These are phyloP conservation scores for Silene latifolia DNA, from an alignment of 148 eudicot species.

Conservation along the genomic window DNA sequence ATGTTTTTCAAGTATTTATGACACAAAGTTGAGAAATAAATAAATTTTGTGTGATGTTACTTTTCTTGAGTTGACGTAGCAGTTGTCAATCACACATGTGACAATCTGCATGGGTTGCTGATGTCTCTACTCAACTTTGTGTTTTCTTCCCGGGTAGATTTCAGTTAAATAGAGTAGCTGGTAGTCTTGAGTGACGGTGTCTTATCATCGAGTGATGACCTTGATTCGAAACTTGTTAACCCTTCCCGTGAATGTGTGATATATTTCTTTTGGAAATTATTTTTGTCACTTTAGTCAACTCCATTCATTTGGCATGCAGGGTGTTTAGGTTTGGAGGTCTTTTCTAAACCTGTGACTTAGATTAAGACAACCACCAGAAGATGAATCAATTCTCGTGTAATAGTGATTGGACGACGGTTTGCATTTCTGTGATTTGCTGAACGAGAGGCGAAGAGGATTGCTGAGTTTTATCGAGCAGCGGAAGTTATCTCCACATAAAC, in stretches of 20 bases:
- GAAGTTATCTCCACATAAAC: not conserved
- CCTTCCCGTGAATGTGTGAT: not conserved
- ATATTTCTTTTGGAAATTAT: not conserved
- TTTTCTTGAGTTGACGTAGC: not conserved
- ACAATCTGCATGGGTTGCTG: not conserved
- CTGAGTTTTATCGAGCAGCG: not conserved
- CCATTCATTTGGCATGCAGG: slow-evolving; percentile 1
- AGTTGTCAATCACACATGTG: not conserved
- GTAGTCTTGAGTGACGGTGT: not conserved
- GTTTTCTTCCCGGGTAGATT: not conserved
- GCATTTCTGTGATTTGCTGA: not conserved
- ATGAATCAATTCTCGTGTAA: not conserved
- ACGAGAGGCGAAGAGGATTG: not conserved
- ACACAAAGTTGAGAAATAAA: not conserved
- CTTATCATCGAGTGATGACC: not conserved
- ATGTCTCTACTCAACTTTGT: not conserved
- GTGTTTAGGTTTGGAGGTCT: not conserved
- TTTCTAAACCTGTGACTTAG: not conserved
- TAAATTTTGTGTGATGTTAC: not conserved
- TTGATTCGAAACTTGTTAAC: not conserved
- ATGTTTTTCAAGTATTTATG: not conserved
- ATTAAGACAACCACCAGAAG: not conserved
- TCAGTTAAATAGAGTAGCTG: not conserved
- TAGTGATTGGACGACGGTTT: not conserved
- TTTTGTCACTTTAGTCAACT: not conserved